Percentiles rank a stretch among this genome's conserved stretches.
phyloP scores from a whole-genome alignment of 305 asterid genomes.

The Fraxinus velutina region DNA sequence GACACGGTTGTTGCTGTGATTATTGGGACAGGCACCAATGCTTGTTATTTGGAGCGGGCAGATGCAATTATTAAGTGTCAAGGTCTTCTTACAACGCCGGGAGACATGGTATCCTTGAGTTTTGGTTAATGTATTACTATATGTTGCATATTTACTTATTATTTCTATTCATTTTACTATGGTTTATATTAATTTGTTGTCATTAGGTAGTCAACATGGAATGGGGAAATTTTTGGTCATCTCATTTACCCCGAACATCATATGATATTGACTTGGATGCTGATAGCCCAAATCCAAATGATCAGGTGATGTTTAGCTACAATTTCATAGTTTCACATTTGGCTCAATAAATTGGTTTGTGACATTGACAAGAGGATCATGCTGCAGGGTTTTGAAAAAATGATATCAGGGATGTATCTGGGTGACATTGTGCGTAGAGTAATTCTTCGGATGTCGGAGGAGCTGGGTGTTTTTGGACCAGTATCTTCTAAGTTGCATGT shows the following conservation, averaged over 20 bases:
- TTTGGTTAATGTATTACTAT: conserved; percentile 11
- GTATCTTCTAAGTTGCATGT: conserved; percentile 51
- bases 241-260: conserved; percentile 79
- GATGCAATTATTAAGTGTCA: conserved; percentile 87
- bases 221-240: conserved; percentile 95
- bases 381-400: conserved; percentile 86
- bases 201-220: conserved; percentile 79
- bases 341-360: not conserved
- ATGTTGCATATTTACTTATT: not conserved
- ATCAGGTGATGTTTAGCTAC: conserved; percentile 48
- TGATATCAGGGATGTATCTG: conserved; percentile 91
- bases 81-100: conserved; percentile 71
- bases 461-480: conserved; percentile 60
- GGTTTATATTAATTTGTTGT: conserved; percentile 1
- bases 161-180: not conserved
- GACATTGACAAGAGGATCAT: conserved; percentile 21
- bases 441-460: conserved; percentile 63
- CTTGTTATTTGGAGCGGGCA: conserved; percentile 83
- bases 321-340: not conserved
- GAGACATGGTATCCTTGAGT: conserved; percentile 60
- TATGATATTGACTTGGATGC: conserved; percentile 71
- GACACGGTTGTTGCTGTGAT: conserved; percentile 86
- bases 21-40: conserved; percentile 90
- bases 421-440: conserved; percentile 91
- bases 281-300: conserved; percentile 75